Evolutionary conservation across 2,329 filamentous ascomycete genomes (phyloP), one percentile per base, ranked within the genome.

Genomic region (Alternaria arbusti): DNA sequence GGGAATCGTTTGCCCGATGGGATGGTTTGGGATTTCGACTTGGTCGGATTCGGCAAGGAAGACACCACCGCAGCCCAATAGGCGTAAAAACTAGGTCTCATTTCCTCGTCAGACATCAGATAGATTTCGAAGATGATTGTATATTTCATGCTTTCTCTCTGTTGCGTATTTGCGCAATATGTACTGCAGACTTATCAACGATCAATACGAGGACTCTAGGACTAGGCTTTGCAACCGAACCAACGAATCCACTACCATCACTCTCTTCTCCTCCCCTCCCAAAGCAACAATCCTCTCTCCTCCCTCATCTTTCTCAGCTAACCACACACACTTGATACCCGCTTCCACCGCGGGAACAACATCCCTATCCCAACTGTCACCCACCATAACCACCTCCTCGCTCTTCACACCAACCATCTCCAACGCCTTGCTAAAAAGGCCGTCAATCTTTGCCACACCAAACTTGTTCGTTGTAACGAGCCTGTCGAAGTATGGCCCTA

Each of bases 391-490:
- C 36, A 67, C 54, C 1, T 72, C 68, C 22, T 45, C n/a, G 2
- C 45, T 22, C 22, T 32, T 8, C 3, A 67, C 17, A 0, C 20
- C 36, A 12, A 64, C 11, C 3, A 11, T 3, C 20, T 59, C 32
- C 30, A 69, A 22, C 5, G 5, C 79, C 75, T 13, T 59, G 5
- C 28, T 36, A 30, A 52, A 59, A 15, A 59, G 20, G 1, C 56
- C 47, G 61, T 79, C 73, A 3, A 70, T 62, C 56, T 81, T 81
- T 6, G 77, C 70, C 22, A 59, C 65, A 2, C 76, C 69, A 28
- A 79, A 13, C 30, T 73, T 64, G 57, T 79, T 81, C 0, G 78
- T 79, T 2, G 79, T 80, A 3, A 75, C 70, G 2, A 82, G 65
- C 17, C 71, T 59, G 61, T 82, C 75, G 15, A 79, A 55, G 32